Percentiles rank a stretch among this genome's conserved stretches.
phyloP scores from a whole-genome alignment of 306 rosid species.

The Prunus kanzakura region DNA sequence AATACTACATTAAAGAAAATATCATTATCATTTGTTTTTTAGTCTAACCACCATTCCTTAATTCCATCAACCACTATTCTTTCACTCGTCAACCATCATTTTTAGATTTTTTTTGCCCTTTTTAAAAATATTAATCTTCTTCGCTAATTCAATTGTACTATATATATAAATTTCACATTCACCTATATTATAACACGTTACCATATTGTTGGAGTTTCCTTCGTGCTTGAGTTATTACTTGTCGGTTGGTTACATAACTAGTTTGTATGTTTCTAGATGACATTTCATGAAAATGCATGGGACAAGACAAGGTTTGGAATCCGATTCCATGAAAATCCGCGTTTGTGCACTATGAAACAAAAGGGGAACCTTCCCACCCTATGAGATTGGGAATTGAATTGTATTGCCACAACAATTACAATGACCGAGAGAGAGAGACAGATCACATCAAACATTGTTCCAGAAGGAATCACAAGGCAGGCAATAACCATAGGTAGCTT shows the following conservation, averaged over 20 bases:
- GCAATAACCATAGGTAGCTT: not conserved
- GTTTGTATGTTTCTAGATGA: too few relatives aligned
- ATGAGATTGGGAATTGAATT: not conserved
- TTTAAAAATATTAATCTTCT: too few relatives aligned
- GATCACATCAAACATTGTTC: not conserved
- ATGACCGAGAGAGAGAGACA: not conserved
- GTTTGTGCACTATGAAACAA: not conserved
- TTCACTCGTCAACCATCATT: not conserved
- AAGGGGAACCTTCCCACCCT: slow-evolving; percentile 4
- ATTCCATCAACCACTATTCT: not conserved
- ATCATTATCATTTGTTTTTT: not conserved
- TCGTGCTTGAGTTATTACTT: too few relatives aligned
- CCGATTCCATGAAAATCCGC: not conserved
- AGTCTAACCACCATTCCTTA: not conserved
- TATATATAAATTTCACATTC: too few relatives aligned
- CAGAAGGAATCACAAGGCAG: not conserved
- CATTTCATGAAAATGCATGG: not conserved
- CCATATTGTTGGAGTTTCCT: accelerated
- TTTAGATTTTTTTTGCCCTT: too few relatives aligned
- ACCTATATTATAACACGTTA: too few relatives aligned
- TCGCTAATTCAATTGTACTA: too few relatives aligned
- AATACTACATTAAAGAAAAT: not conserved
- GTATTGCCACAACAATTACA: not conserved
- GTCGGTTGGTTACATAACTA: not conserved
- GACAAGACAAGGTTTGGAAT: slow-evolving; percentile 1